Conservation (phyloP, 805 yeast genomes). For the Debaryomyces tyrocola region DNA sequence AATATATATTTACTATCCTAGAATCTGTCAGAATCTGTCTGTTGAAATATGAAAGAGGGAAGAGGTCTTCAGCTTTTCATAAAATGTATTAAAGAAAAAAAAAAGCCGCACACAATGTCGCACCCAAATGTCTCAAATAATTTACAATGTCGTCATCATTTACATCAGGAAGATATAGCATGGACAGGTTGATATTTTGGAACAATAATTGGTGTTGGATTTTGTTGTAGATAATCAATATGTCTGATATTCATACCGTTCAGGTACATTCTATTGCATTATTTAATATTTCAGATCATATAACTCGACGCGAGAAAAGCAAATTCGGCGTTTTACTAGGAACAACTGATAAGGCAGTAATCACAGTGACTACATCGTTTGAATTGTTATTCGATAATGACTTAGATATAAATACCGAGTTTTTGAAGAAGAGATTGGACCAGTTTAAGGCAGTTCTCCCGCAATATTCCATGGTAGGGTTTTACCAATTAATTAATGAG, state of each 20-base stretch:
- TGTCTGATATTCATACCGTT: slow-evolving; percentile 2
- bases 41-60: neutral
- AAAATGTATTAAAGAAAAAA: neutral
- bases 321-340: slow-evolving; percentile 34
- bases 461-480: slow-evolving; percentile 25
- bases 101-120: slow-evolving; percentile 5
- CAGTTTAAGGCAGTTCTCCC: slow-evolving; percentile 32
- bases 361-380: slow-evolving; percentile 25
- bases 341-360: slow-evolving; percentile 4
- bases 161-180: no score
- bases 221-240: neutral
- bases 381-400: slow-evolving; percentile 21
- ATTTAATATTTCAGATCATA: slow-evolving; percentile 30
- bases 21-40: neutral
- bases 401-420: slow-evolving; percentile 20
- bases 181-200: no score
- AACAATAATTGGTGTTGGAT: no score
- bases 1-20: neutral
- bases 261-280: slow-evolving; percentile 26
- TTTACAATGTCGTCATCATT: neutral
- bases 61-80: neutral
- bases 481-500: slow-evolving; percentile 18
- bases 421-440: slow-evolving; percentile 22
- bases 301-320: slow-evolving; percentile 17
- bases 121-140: slow-evolving; percentile 2